Percentiles rank a stretch among this genome's conserved stretches.
Evolutionary conservation across 2,329 filamentous ascomycete species (phyloP).

Genomic region (Alternaria sp.): DNA sequence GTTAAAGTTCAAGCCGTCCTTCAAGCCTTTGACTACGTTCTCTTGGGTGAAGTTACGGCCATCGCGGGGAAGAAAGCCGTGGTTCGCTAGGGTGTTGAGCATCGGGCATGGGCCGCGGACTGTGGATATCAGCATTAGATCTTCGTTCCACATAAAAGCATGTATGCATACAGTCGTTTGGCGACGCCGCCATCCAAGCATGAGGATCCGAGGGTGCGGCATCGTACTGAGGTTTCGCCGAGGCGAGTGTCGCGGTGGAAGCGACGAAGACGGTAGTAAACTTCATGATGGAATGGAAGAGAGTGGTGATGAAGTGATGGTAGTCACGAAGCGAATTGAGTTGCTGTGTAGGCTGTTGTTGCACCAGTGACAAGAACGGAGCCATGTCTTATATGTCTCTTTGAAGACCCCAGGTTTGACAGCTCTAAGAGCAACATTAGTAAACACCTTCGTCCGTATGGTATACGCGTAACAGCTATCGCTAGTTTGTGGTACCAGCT

Average conservation of each 20-base stretch:
- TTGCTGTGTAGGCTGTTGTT: not conserved
- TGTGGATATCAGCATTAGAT: not conserved
- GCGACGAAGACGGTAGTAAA: not conserved
- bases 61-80: slow-evolving; percentile 41
- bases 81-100: slow-evolving; percentile 46
- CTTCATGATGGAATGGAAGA: not conserved
- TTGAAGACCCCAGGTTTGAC: not conserved
- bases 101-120: slow-evolving; percentile 42
- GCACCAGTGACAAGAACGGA: not conserved
- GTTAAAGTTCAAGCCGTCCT: slow-evolving; percentile 54
- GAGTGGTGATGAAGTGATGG: too few relatives aligned
- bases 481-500: not conserved
- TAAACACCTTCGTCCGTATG: not conserved
- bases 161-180: slow-evolving; percentile 19
- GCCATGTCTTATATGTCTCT: not conserved
- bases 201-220: slow-evolving; percentile 10
- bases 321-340: not conserved
- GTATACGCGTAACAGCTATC: not conserved
- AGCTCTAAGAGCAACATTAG: not conserved
- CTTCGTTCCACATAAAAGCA: not conserved
- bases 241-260: slow-evolving; percentile 7
- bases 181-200: slow-evolving; percentile 23
- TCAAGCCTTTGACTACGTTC: slow-evolving; percentile 49
- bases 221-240: slow-evolving; percentile 11
- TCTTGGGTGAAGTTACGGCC: slow-evolving; percentile 44